Percentiles rank a stretch among this genome's conserved stretches.
Evolutionary conservation across 2,329 filamentous ascomycete species (phyloP).

Genomic region (Coniochaeta prunicola): DNA sequence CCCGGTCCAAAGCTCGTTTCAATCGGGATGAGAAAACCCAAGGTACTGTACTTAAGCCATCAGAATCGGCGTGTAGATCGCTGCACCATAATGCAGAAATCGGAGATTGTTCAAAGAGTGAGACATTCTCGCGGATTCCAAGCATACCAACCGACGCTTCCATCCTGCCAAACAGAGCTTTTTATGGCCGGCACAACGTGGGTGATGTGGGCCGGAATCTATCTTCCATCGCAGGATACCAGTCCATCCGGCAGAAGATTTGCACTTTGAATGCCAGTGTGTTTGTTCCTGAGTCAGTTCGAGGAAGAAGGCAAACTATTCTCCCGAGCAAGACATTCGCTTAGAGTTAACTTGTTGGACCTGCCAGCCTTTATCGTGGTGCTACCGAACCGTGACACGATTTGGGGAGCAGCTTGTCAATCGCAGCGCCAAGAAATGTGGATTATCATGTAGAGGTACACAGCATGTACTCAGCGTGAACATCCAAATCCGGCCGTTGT

Average conservation of each 20-base stretch:
- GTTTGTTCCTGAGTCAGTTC: neutral
- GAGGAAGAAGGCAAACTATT: neutral
- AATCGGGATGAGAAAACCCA: neutral
- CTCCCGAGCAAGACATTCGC: neutral
- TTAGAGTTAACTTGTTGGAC: neutral
- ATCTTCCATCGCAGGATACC: neutral
- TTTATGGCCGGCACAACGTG: neutral
- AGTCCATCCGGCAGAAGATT: neutral
- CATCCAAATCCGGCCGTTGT: neutral
- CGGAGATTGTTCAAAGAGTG: neutral
- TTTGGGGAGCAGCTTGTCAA: neutral
- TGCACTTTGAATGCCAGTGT: neutral
- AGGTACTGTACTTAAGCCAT: neutral
- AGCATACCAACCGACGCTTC: neutral
- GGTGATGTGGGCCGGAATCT: neutral
- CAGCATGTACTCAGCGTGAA: neutral
- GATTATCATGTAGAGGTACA: neutral
- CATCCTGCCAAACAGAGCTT: neutral
- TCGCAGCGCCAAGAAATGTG: neutral
- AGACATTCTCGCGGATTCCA: neutral
- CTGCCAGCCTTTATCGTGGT: neutral
- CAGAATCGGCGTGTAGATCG: neutral
- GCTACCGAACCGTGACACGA: neutral
- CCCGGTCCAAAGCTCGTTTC: neutral
- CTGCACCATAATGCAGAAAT: neutral